These are phyloP conservation scores for Ambrosiella cleistominuta DNA, from an alignment of 2,329 filamentous ascomycete species.

Conservation along the genomic window DNA sequence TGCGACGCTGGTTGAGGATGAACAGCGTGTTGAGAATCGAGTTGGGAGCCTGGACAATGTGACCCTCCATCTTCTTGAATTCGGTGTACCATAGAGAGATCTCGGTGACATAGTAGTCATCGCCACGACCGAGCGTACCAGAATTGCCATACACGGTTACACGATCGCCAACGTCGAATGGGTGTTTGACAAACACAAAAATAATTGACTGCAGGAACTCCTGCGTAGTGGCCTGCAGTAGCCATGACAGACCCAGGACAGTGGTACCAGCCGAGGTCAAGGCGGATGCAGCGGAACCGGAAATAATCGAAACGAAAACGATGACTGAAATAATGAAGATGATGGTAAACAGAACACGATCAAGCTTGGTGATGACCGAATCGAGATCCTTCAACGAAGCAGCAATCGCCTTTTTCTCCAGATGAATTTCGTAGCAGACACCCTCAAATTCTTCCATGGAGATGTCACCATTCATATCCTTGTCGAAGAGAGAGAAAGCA, in stretches of 20 bases:
- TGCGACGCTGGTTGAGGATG: conserved; percentile 85
- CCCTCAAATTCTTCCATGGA: conserved; percentile 88
- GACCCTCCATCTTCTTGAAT: conserved; percentile 97
- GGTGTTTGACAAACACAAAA: conserved; percentile 94
- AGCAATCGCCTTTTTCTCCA: conserved; percentile 88
- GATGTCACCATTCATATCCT: conserved; percentile 91
- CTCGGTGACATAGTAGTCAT: conserved; percentile 93
- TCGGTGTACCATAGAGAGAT: conserved; percentile 87
- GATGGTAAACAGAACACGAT: conserved; percentile 76
- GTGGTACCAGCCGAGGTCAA: conserved; percentile 78
- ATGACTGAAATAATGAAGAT: conserved; percentile 65
- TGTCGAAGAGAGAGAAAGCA: conserved; percentile 85
- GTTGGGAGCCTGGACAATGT: conserved; percentile 91
- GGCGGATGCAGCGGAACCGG: conserved; percentile 73
- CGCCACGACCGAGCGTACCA: conserved; percentile 57
- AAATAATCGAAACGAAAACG: conserved; percentile 78
- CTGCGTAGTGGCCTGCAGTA: conserved; percentile 81
- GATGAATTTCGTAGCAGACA: conserved; percentile 83
- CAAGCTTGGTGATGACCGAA: conserved; percentile 78
- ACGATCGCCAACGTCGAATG: conserved; percentile 88
- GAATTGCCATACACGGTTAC: conserved; percentile 85
- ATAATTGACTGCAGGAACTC: conserved; percentile 89
- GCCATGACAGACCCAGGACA: conserved; percentile 79
- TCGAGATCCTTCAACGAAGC: conserved; percentile 90
- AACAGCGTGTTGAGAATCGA: conserved; percentile 83